phyloP scores from a whole-genome alignment of 2,329 filamentous ascomycete genomes.

The Alternaria triticimaculans region DNA sequence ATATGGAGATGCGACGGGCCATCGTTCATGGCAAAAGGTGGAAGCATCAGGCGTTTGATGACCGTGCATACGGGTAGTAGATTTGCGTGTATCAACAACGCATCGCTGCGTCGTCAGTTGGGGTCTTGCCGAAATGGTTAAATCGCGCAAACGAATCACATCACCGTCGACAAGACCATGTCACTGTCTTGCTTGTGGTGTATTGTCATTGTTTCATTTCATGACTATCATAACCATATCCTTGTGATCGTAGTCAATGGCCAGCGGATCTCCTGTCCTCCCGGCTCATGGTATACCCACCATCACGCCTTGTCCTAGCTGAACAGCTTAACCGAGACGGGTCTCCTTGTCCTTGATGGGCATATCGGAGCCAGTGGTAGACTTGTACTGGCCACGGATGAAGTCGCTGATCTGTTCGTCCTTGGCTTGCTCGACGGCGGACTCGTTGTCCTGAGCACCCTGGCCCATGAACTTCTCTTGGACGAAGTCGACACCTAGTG shows the following conservation, averaged over 20 bases:
- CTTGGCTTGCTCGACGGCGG: slow-evolving; percentile 79
- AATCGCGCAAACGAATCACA: not conserved
- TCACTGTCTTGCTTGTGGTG: not conserved
- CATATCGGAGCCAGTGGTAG: slow-evolving; percentile 69
- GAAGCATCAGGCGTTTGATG: not conserved
- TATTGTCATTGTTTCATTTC: slow-evolving; percentile 4
- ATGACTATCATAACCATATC: slow-evolving; percentile 18
- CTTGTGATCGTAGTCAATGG: slow-evolving; percentile 4
- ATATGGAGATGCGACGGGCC: not conserved
- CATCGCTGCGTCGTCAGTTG: not conserved
- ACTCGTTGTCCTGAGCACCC: slow-evolving; percentile 65
- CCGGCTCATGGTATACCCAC: slow-evolving; percentile 1
- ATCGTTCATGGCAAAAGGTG: not conserved
- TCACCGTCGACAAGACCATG: not conserved
- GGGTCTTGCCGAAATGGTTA: not conserved
- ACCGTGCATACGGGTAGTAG: not conserved
- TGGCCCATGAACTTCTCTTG: slow-evolving; percentile 77
- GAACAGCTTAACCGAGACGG: slow-evolving; percentile 22
- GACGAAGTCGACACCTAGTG: slow-evolving; percentile 73
- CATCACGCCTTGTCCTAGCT: not conserved
- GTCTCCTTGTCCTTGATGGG: slow-evolving; percentile 72
- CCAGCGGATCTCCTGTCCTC: slow-evolving; percentile 19
- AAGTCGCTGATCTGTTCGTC: slow-evolving; percentile 79
- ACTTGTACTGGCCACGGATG: slow-evolving; percentile 75
- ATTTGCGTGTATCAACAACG: not conserved